phyloP scores from a whole-genome alignment of 441 rosid species.

The Jatropha multifida region DNA sequence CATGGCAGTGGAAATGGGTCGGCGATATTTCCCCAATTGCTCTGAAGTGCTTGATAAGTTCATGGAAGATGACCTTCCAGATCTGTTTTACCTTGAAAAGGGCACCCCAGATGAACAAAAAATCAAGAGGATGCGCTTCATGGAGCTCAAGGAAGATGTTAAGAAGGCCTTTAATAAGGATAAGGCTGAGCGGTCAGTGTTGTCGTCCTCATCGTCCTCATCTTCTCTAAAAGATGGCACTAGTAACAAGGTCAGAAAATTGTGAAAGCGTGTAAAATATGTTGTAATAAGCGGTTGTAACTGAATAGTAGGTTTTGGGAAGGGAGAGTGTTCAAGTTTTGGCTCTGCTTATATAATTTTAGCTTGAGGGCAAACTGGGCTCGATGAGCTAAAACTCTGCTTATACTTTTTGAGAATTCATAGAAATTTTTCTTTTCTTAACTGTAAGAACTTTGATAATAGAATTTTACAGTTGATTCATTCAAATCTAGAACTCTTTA shows the following conservation, averaged over 20 bases:
- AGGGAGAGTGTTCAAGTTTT: slow-evolving; percentile 5
- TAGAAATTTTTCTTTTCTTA: not conserved
- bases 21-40: slow-evolving; percentile 78
- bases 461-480: not conserved
- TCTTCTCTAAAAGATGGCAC: slow-evolving; percentile 40
- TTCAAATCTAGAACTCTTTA: not conserved
- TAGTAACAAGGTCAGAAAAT: slow-evolving; percentile 27
- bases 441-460: not conserved
- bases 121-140: slow-evolving; percentile 61
- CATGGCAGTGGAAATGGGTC: slow-evolving; percentile 78
- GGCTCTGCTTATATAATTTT: slow-evolving; percentile 17
- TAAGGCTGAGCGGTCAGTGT: slow-evolving; percentile 57
- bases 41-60: slow-evolving; percentile 79
- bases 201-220: slow-evolving; percentile 62
- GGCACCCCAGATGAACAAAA: slow-evolving; percentile 63
- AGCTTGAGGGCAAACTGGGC: slow-evolving; percentile 1
- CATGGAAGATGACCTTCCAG: slow-evolving; percentile 88
- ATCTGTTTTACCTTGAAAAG: slow-evolving; percentile 60
- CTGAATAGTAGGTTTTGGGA: slow-evolving; percentile 6
- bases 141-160: slow-evolving; percentile 77
- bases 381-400: not conserved
- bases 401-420: not conserved
- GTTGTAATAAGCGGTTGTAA: slow-evolving; percentile 5
- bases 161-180: slow-evolving; percentile 78
- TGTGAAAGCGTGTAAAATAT: slow-evolving; percentile 25